Base-by-base conservation (phyloP, 495 filamentous ascomycete species). In the Talaromyces thailandensis region DNA sequence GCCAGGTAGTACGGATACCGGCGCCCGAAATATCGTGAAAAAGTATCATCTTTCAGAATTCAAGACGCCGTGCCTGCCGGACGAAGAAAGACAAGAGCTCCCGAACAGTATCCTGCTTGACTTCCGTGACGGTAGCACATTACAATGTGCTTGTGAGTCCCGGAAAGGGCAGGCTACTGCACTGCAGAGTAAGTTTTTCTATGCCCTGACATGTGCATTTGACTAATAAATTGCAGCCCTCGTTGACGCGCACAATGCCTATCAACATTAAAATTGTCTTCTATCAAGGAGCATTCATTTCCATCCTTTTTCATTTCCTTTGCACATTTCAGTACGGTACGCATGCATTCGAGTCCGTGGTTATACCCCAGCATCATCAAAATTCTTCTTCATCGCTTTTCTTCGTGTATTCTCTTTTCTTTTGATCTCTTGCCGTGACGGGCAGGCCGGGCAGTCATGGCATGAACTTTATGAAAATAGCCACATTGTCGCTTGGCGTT, bases 91-190 rank as follows among this genome's bases (percentile, higher is more conserved):
- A 65, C 88, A 96, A 72, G 93, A 97, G 75, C 72, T 97, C 40
- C 89, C 92, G 9, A 88, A 95, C 68, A 93, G 89, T 69, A 88
- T 96, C 16, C 72, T 93, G 45, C 79, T 96, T 48, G 90, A 95
- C 66, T 92, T 96, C 67, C 70, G 87, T 6, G 89, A 92, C 66
- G 91, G 90, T n/a, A 88, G 86, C 61, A 87, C 85, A 24, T 78
- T 96, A 45, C 92, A 96, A 71, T 85, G 90, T 70, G 92, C 92
- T 29, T 93, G 91, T 71, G 89, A 90, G 74, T 90, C 91, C 63
- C 74, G 84, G 56, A 81, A 84, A 57, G 86, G 87, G n/a, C 90
- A 93, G 71, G 73, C 80, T 28, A 82, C 82, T 62, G 79, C 88
- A 12, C 73, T 93, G 63, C 76, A 83, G 60, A 81, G 88, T 91